Evolutionary conservation across 1,284 basidiomycete species (phyloP), one percentile per base, ranked within the genome.

Genomic region (Boletellus sp.): DNA sequence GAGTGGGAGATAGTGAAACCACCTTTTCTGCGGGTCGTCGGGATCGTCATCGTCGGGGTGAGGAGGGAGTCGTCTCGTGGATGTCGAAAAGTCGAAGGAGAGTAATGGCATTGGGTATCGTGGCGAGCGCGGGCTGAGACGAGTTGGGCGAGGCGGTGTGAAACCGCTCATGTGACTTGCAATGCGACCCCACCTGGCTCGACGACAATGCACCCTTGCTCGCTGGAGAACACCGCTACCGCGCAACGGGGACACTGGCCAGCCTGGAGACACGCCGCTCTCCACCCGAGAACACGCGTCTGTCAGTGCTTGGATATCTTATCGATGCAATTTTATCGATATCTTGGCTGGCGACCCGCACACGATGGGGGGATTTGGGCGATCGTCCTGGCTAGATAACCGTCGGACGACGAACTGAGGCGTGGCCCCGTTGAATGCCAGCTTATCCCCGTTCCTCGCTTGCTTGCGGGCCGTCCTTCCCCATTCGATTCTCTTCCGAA

Each of bases 1-100:
- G 11, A 85, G 72, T 15, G 83, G 84, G 24, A 82, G 52, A 60
- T 80, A 80, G 58, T 82, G 73, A 60, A 76, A 78, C 82, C 83
- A 85, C 49, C 65, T 71, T 60, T 77, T 80, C 36, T 57, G 65
- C 26, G 59, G 54, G 8, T 63, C 62, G 12, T 73, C 68, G 21
- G 58, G 57, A 38, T 72, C 67, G 10, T 68, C 63, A 37, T 58
- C 64, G 30, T 58, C 51, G 43, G 51, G 28, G 2, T 58, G 40
- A 15, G 33, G 22, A 42, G 33, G 35, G 16, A 59, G 51, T 44
- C 43, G 55, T 47, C 39, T 37, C 16, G 56, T 38, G 10, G 63
- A 45, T 5, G 50, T 38, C 15, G 55, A 43, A 32, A 57, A 52
- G 43, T 66, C 58, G 18, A 66, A 69, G 51, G 65, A 70, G 48